These are phyloP conservation scores for Trichaptum fuscoviolaceum DNA, from an alignment of 768 basidiomycete genomes.

Conservation along the genomic window DNA sequence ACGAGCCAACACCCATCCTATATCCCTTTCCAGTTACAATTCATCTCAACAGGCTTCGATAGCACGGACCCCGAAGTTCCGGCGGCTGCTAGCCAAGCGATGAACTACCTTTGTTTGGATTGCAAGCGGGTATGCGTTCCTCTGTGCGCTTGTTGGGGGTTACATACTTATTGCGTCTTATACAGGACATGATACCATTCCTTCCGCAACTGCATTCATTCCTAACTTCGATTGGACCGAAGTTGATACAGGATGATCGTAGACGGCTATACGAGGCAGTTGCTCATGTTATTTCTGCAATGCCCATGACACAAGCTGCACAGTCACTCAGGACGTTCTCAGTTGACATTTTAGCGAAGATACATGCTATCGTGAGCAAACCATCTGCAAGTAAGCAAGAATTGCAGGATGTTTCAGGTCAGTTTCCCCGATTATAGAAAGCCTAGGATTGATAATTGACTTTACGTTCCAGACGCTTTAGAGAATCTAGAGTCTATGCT, in stretches of 20 bases:
- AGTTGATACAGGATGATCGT: constrained; percentile 80
- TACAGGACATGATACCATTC: constrained; percentile 85
- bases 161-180: constrained; percentile 7
- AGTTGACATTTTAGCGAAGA: constrained; percentile 71
- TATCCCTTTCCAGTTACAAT: constrained; percentile 79
- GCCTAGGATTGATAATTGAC: constrained; percentile 12
- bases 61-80: constrained; percentile 74
- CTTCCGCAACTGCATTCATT: constrained; percentile 89
- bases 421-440: constrained; percentile 23
- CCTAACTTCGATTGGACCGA: constrained; percentile 70
- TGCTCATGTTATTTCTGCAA: constrained; percentile 88
- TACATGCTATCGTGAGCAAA: constrained; percentile 61
- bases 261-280: constrained; percentile 95
- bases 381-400: constrained; percentile 63
- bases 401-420: constrained; percentile 61
- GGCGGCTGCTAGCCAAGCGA: constrained; percentile 91
- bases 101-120: constrained; percentile 96
- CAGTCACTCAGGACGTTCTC: constrained; percentile 84
- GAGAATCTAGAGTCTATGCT: constrained; percentile 95
- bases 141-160: constrained; percentile 3
- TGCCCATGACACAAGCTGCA: constrained; percentile 87
- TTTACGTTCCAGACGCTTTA: constrained; percentile 54
- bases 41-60: constrained; percentile 90
- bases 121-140: constrained; percentile 66
- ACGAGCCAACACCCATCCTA: constrained; percentile 85